Conservation (phyloP, 106 monocot genomes). For the Acorus gramineus region DNA sequence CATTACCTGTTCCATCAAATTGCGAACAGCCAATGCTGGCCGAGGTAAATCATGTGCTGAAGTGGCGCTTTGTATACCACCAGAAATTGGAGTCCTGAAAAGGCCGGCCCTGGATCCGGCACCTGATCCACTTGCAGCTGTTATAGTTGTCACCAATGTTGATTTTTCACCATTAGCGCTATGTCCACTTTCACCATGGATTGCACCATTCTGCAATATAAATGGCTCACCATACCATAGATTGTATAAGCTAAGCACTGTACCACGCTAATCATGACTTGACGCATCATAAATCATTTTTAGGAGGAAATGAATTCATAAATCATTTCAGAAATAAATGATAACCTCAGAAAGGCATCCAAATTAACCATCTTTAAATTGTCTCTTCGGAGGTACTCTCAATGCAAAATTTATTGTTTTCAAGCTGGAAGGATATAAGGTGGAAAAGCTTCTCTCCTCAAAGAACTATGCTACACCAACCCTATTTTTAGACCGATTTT, state of each 20-base stretch:
- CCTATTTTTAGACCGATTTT: too few relatives aligned
- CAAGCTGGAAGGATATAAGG: too few relatives aligned
- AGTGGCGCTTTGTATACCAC: constrained; percentile 96
- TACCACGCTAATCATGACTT: neutral
- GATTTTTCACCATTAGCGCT: constrained; percentile 4
- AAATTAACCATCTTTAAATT: too few relatives aligned
- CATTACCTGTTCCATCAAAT: constrained; percentile 91
- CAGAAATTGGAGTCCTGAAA: constrained; percentile 89
- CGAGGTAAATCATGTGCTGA: constrained; percentile 83
- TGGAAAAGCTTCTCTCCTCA: too few relatives aligned
- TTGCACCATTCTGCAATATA: constrained; percentile 11
- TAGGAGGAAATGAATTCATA: too few relatives aligned
- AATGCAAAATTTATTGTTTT: too few relatives aligned
- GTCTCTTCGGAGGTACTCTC: too few relatives aligned
- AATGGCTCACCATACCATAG: neutral
- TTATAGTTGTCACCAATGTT: neutral
- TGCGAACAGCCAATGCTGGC: constrained; percentile 92
- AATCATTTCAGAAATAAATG: too few relatives aligned
- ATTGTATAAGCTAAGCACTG: neutral
- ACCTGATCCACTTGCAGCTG: constrained; percentile 23
- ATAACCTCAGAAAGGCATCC: too few relatives aligned
- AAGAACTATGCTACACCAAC: too few relatives aligned
- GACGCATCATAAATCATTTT: too few relatives aligned
- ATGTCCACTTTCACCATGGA: constrained; percentile 9
- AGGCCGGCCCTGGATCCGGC: constrained; percentile 68